A percentile compares a stretch with the other conserved stretches of the same genome.
Evolutionary conservation across 306 rosid genomes (phyloP).

Genomic region (Rosa persica): DNA sequence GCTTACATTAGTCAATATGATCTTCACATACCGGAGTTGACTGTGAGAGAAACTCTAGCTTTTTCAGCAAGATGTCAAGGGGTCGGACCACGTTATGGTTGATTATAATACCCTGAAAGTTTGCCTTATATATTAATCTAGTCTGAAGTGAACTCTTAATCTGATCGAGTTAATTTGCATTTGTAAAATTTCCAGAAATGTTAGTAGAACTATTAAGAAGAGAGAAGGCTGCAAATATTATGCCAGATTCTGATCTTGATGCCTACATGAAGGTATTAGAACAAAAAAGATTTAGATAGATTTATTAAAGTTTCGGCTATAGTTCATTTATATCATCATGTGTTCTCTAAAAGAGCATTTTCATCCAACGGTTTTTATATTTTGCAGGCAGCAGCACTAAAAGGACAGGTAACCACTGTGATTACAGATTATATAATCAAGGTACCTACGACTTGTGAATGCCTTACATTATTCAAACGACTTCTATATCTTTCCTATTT

Average conservation of each 20-base stretch:
- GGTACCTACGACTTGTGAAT: constrained; percentile 21
- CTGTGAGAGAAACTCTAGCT: constrained; percentile 84
- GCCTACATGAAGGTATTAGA: constrained; percentile 77
- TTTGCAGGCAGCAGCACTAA: constrained; percentile 44
- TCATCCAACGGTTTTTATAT: neutral
- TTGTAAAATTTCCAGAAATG: constrained; percentile 53
- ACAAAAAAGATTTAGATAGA: too few relatives aligned
- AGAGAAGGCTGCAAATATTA: constrained; percentile 74
- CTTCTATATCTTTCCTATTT: neutral
- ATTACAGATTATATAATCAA: constrained; percentile 48
- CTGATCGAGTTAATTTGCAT: constrained; percentile 19
- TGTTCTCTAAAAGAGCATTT: neutral
- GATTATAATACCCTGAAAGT: constrained; percentile 14
- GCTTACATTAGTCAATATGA: constrained; percentile 88
- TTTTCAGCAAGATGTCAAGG: constrained; percentile 98
- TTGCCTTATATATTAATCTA: neutral
- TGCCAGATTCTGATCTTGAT: constrained; percentile 86
- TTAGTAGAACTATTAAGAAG: constrained; percentile 71
- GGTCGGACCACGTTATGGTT: constrained; percentile 71
- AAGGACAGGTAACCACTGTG: constrained; percentile 44
- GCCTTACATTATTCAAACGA: neutral
- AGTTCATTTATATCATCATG: neutral
- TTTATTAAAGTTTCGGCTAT: neutral
- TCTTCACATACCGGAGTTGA: constrained; percentile 85
- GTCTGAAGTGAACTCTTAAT: neutral